These are phyloP conservation scores for Schizochytrium sp. DNA, from an alignment of 108 stramenopile genomes.

Conservation along the genomic window DNA sequence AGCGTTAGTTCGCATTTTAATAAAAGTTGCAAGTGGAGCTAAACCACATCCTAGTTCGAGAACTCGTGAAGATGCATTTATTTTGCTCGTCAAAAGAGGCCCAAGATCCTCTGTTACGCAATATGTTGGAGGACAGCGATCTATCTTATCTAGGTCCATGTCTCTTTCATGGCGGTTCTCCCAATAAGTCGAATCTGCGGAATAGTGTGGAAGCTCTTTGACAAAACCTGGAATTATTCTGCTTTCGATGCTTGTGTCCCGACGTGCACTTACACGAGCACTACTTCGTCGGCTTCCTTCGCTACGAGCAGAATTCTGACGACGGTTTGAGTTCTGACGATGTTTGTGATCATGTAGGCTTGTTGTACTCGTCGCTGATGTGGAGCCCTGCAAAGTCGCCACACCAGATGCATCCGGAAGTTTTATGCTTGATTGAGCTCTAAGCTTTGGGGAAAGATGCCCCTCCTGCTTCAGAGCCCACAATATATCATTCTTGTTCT, in stretches of 20 bases:
- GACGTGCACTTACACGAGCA: no score
- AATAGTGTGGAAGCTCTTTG: constrained; percentile 30
- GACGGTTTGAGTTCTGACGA: no score
- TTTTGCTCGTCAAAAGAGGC: not conserved
- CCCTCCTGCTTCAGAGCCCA: no score
- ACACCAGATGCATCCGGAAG: no score
- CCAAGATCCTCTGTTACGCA: not conserved
- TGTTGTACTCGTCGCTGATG: no score
- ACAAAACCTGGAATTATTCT: constrained; percentile 2
- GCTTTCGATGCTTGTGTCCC: not conserved
- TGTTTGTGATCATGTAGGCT: no score
- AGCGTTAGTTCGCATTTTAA: not conserved
- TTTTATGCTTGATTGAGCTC: no score
- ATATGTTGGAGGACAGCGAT: not conserved
- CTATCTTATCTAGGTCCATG: not conserved
- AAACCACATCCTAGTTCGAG: constrained; percentile 43
- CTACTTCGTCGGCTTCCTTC: no score
- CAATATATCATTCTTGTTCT: no score
- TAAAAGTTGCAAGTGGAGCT: not conserved
- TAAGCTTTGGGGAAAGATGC: no score
- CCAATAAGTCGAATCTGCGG: not conserved
- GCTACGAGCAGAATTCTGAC: no score
- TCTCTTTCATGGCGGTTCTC: constrained; percentile 15
- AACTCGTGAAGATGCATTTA: not conserved
- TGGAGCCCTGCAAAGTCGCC: no score